These are phyloP conservation scores for Aspergillus sojae DNA, from an alignment of 2,329 filamentous ascomycete genomes.

Conservation along the genomic window DNA sequence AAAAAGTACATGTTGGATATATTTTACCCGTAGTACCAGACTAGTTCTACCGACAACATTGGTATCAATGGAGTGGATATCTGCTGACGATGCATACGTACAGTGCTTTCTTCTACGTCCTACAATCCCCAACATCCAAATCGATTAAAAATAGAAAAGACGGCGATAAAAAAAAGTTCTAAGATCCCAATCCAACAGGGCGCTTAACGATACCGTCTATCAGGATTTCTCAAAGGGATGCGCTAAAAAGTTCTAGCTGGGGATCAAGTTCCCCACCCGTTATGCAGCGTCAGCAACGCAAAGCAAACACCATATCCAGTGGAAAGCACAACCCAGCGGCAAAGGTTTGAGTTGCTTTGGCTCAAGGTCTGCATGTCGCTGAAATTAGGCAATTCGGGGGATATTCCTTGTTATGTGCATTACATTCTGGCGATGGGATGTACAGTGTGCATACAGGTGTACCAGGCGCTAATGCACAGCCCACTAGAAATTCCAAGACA, in stretches of 20 bases:
- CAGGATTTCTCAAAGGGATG: no score
- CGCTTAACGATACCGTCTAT: no score
- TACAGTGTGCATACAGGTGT: background rate
- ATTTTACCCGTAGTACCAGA: no score
- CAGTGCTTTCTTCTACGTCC: no score
- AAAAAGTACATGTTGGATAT: no score
- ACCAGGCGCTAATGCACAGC: background rate
- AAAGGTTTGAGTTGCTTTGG: background rate
- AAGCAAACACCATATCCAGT: background rate
- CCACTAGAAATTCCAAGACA: background rate
- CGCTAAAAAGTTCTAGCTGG: background rate
- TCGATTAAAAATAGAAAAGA: no score
- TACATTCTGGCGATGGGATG: background rate
- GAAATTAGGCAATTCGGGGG: background rate
- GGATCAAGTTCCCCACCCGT: background rate
- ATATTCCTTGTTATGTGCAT: background rate
- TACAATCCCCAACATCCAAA: no score
- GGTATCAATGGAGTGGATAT: no score
- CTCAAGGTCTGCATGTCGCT: background rate
- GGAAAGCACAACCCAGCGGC: background rate
- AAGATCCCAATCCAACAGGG: no score
- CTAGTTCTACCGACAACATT: no score
- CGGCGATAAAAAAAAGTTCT: no score
- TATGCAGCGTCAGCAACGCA: background rate
- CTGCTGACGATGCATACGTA: no score